phyloP scores from a whole-genome alignment of 257 asterid genomes.

The Nicotiana attenuata region DNA sequence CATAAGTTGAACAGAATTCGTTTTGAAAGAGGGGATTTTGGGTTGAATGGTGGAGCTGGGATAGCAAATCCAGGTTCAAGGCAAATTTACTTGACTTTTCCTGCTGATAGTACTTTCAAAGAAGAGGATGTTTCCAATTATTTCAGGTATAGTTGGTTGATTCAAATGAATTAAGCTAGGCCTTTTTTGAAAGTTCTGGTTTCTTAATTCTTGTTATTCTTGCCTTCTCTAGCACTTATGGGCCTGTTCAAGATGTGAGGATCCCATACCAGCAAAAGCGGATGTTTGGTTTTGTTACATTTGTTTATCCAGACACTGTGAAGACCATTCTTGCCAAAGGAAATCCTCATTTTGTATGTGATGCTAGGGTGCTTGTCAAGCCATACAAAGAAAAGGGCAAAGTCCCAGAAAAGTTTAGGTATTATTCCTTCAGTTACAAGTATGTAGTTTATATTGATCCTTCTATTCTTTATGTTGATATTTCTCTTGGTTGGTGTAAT shows the following conservation, averaged over 20 bases:
- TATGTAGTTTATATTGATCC: neutral
- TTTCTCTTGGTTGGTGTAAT: neutral
- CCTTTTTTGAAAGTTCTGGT: neutral
- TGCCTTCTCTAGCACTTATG: slow-evolving; percentile 37
- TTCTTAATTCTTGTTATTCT: neutral
- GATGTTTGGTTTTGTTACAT: slow-evolving; percentile 72
- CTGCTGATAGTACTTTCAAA: slow-evolving; percentile 63
- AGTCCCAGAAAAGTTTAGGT: slow-evolving; percentile 64
- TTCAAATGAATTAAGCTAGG: neutral
- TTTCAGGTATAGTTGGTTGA: slow-evolving; percentile 33
- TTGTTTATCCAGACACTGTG: slow-evolving; percentile 61
- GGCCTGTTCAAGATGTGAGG: slow-evolving; percentile 74
- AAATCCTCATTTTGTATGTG: slow-evolving; percentile 75
- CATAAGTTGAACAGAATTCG: slow-evolving; percentile 33
- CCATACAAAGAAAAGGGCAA: slow-evolving; percentile 73
- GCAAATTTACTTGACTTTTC: slow-evolving; percentile 70
- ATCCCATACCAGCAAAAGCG: slow-evolving; percentile 74
- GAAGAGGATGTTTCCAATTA: slow-evolving; percentile 69
- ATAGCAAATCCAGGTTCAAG: slow-evolving; percentile 47
- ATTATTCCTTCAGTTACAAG: neutral
- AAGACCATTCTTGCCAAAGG: slow-evolving; percentile 71
- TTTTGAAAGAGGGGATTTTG: slow-evolving; percentile 45
- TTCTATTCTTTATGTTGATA: neutral
- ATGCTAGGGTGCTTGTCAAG: slow-evolving; percentile 65
- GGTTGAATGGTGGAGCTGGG: slow-evolving; percentile 29